Base-by-base conservation (phyloP, 192 early-diverging fungal genomes). In the Entophlyctis luteolus region DNA sequence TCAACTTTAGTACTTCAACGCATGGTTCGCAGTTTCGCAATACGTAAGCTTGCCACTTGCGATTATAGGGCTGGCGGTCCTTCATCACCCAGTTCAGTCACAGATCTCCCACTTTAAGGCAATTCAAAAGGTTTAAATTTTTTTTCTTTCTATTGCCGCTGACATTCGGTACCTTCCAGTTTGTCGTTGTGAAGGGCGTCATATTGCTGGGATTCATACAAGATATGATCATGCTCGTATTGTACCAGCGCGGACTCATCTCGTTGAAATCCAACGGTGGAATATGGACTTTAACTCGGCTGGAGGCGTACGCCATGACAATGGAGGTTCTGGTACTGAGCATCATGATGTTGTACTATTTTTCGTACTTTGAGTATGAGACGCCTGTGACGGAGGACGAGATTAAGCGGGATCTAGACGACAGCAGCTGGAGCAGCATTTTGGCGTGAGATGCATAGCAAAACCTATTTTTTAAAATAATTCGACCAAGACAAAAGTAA, bases 131-230 rank as follows among this genome's bases (percentile, higher is more conserved):
- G 55, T 57, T 34, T 14, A 6, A 45, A 14, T 22, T 45, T 27
- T 56, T n/a, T 45, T 10, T 45, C 0, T n/a, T 10, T 18, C 50
- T 23, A 10, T 12, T 53, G 12, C 10, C 28, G 50, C 12, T n/a
- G 50, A 53, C n/a, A 23, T 53, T 10, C 12, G 50, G 10, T 23
- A 23, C 25, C 12, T 1, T 25, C 2, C 29, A 57, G 55, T 57
- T 57, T 23, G 10, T 57, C 16, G 27, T 36, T 8, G 33, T 57
- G 18, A 57, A 57, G 23, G 55, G 29, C n/a, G 55, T 57, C 23
- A 57, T 57, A 20, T 34, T 57, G 14, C 22, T 57, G 12, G 55
- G 55, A 28, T 57, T 57, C 55, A 22, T 57, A 36, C 55, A 57
- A 35, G 33, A 28, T 57, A 28, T 57, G 55, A 16, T 57, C 1